Evolutionary conservation across 2,329 filamentous ascomycete genomes (phyloP), one percentile per base, ranked within the genome.

Genomic region (Xylaria digitata): DNA sequence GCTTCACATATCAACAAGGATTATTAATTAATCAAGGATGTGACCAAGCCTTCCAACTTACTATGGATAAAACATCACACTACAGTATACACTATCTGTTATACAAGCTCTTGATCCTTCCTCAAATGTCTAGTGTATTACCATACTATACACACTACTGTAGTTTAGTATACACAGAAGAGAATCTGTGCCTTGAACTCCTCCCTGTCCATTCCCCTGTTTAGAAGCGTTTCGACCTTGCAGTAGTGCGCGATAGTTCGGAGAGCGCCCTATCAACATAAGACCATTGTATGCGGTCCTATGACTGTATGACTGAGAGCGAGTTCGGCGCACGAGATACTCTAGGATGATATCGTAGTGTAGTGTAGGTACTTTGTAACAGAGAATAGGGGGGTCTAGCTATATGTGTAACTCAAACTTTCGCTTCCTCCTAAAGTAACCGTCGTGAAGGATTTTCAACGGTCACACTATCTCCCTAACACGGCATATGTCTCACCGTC

Each of bases 1-100:
- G 43, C 66, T 66, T 68, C 63, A 66, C 59, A 42, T 66, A 59
- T 63, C 19, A 42, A 56, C 66, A 52, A 61, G 62, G 62, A 66
- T 65, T 43, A 13, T 50, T 6, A 6, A 56, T 45, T 63, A 65
- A 67, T 53, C 40, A 59, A 40, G 46, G 53, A 58, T 42, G 23
- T 19, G 30, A 30, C 34, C 45, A 46, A 55, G 55, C 42, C 15
- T n/a, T 42, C 46, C 42, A 53, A 26, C 19, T 30, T 54, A 42
- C 45, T 48, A 26, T 42, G 43, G 23, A 19, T 54, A 54, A 53
- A 55, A 55, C 46, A 30, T 37, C 34, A 37, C 34, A 11, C 34
- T 37, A 37, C 11, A 37, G 34, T 37, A 13, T 37, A 8, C 11
- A 37, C 7, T 37, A 30, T 60, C 9, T 59, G 23, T 43, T 42